Conservation (phyloP, 352 stramenopile genomes). For the Phytophthora colocasiae region DNA sequence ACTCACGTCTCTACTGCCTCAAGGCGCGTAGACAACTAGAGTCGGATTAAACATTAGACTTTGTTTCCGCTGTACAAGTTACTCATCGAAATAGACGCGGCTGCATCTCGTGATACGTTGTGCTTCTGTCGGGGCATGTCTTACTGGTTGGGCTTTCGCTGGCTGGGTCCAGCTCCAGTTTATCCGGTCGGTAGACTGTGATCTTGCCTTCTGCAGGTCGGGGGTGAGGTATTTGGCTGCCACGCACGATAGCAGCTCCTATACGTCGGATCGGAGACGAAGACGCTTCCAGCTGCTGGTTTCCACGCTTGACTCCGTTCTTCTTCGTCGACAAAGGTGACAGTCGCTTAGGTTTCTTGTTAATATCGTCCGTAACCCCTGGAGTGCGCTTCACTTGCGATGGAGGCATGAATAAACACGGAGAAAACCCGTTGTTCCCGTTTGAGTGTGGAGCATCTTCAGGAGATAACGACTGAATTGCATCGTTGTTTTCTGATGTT, state of each 20-base stretch:
- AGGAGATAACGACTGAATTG: constrained; percentile 10
- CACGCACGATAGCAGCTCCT: constrained; percentile 24
- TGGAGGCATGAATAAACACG: constrained; percentile 40
- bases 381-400: constrained; percentile 17
- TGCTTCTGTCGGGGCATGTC: constrained; percentile 12
- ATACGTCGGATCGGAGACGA: constrained; percentile 32
- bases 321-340: constrained; percentile 13
- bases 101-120: constrained; percentile 42
- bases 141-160: constrained; percentile 9
- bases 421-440: constrained; percentile 11
- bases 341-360: constrained; percentile 9
- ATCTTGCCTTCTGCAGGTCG: constrained; percentile 35
- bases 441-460: constrained; percentile 6
- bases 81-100: constrained; percentile 49
- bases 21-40: constrained; percentile 20
- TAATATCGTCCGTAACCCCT: constrained; percentile 9
- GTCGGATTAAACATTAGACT: constrained; percentile 33
- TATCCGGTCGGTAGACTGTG: constrained; percentile 39
- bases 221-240: constrained; percentile 9
- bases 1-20: constrained; percentile 49
- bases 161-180: constrained; percentile 28
- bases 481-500: constrained; percentile 17
- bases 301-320: constrained; percentile 18
- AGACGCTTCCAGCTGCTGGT: constrained; percentile 9
- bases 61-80: constrained; percentile 32